Percentiles rank a stretch among this genome's conserved stretches.
Conservation (phyloP, 257 asterid genomes). For the Ajuga chamaepitys region DNA sequence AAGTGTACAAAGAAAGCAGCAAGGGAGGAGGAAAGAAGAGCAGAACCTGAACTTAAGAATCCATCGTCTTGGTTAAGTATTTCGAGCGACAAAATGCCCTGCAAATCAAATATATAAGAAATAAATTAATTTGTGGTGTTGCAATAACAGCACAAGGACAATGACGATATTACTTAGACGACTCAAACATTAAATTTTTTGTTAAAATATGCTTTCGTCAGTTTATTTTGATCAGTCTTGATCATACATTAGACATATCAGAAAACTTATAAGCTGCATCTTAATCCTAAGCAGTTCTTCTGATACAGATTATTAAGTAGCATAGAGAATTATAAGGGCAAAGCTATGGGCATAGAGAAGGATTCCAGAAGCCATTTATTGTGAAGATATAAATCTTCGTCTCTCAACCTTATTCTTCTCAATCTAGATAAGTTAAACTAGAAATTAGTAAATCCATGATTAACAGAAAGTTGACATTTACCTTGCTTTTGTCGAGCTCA, state of each 20-base stretch:
- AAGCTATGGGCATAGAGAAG: conserved; percentile 65
- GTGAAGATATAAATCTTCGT: conserved; percentile 61
- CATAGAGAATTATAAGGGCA: not conserved
- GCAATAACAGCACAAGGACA: not conserved
- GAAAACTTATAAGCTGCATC: not conserved
- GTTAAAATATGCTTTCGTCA: not conserved
- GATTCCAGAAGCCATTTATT: conserved; percentile 72
- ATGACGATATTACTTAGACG: not conserved
- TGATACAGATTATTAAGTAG: not conserved
- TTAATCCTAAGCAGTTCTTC: not conserved
- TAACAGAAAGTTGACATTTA: too few species aligned
- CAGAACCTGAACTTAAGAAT: conserved; percentile 71
- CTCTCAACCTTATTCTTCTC: conserved; percentile 77
- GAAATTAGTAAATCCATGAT: conserved; percentile 11
- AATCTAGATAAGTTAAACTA: conserved; percentile 31
- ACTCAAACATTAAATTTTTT: not conserved
- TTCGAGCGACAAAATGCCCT: conserved; percentile 84
- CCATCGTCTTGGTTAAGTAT: conserved; percentile 87
- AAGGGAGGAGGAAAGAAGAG: too few species aligned
- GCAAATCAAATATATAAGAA: conserved; percentile 67
- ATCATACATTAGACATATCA: not conserved
- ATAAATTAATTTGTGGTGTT: not conserved
- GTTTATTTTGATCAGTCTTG: not conserved
- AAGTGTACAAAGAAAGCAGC: too few species aligned
- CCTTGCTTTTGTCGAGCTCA: too few species aligned